Evolutionary conservation across 1,139 yeast genomes (phyloP).

Genomic region (Suhomyces terraborum): DNA sequence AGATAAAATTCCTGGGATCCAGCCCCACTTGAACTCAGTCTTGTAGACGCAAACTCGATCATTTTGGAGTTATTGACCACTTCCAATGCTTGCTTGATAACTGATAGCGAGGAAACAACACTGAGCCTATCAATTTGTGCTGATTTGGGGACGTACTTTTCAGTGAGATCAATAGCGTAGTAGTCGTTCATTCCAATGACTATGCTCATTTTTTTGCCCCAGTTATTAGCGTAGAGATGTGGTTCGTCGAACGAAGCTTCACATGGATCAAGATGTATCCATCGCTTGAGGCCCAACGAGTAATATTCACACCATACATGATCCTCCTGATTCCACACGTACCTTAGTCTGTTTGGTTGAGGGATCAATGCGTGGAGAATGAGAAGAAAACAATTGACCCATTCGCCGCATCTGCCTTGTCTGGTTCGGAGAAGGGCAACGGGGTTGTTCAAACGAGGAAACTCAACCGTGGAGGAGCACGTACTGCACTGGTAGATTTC

Average conservation of each 20-base stretch:
- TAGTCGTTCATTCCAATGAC: conserved; percentile 66
- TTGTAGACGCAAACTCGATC: neutral
- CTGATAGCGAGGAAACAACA: conserved; percentile 22
- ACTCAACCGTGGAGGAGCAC: conserved; percentile 54
- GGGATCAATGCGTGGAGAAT: conserved; percentile 54
- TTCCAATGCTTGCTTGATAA: conserved; percentile 3
- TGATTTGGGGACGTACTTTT: conserved; percentile 61
- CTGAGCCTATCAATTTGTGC: conserved; percentile 42
- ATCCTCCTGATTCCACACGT: conserved; percentile 87
- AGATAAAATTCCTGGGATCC: conserved; percentile 1
- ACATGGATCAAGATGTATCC: conserved; percentile 92
- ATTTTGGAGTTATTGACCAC: conserved; percentile 9
- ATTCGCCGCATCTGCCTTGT: conserved; percentile 90
- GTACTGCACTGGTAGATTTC: conserved; percentile 64
- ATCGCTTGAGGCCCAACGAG: conserved; percentile 57
- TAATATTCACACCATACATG: conserved; percentile 96
- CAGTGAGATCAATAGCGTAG: conserved; percentile 69
- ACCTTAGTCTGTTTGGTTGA: conserved; percentile 40
- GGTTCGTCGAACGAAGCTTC: conserved; percentile 88
- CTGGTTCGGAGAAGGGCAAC: conserved; percentile 59
- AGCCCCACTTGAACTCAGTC: too few species aligned
- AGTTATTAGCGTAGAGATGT: conserved; percentile 69
- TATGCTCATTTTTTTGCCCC: conserved; percentile 95
- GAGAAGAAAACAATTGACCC: conserved; percentile 84
- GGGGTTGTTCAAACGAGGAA: conserved; percentile 78